These are phyloP conservation scores for Crithidia fasciculata DNA, from an alignment of 208 protist genomes.

Conservation along the genomic window DNA sequence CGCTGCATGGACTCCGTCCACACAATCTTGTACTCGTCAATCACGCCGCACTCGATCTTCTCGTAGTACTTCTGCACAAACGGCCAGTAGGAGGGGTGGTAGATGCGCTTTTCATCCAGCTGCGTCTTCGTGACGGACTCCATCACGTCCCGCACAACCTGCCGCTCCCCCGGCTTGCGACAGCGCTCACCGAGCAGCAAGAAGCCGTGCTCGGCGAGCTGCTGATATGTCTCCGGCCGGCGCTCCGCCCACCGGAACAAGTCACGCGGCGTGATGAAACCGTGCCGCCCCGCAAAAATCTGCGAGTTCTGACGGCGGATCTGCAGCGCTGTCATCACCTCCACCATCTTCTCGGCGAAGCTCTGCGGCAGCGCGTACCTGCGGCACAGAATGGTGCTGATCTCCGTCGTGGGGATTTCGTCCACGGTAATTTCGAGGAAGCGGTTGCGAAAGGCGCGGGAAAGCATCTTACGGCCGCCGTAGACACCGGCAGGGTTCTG, in stretches of 20 bases:
- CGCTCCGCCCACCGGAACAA: conserved; percentile 99
- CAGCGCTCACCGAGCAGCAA: conserved; percentile 98
- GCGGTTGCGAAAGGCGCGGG: conserved; percentile 99
- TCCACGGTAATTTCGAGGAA: conserved; percentile 99
- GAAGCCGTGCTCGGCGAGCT: conserved; percentile 97
- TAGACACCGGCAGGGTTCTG: conserved; percentile 99
- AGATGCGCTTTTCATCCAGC: conserved; percentile 68
- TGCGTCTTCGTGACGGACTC: conserved; percentile 81
- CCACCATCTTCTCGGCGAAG: conserved; percentile 95
- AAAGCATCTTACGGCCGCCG: conserved; percentile 98
- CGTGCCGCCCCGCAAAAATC: conserved; percentile 98
- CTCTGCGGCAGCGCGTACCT: conserved; percentile 95
- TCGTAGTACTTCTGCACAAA: conserved; percentile 79
- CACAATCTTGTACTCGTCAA: conserved; percentile 94
- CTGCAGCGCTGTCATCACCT: conserved; percentile 97
- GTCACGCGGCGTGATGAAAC: conserved; percentile 99
- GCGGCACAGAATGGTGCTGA: conserved; percentile 96
- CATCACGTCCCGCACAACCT: conserved; percentile 94
- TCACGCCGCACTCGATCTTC: conserved; percentile 63
- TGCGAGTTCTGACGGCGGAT: conserved; percentile 90
- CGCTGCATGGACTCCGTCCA: conserved; percentile 97
- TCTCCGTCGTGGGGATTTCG: conserved; percentile 98
- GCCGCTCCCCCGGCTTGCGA: conserved; percentile 93
- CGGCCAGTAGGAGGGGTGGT: conserved; percentile 83
- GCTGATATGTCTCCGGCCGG: conserved; percentile 85